Evolutionary conservation across 345 rosid species (phyloP).

Genomic region (Pistacia atlantica): DNA sequence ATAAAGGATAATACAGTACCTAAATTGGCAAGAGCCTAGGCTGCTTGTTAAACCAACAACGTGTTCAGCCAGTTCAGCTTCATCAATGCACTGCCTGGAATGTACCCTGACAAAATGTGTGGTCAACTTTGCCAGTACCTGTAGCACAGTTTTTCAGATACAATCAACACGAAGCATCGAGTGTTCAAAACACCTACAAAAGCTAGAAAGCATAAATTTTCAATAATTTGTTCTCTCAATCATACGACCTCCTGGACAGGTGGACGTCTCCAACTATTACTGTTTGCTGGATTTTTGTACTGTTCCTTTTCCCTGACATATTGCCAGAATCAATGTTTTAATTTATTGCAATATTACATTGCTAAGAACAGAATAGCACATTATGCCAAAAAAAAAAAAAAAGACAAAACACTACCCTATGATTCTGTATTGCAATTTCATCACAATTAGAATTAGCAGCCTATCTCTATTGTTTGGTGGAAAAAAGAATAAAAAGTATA

Average conservation of each 20-base stretch:
- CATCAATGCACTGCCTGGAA: constrained; percentile 85
- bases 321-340: constrained; percentile 18
- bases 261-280: constrained; percentile 64
- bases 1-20: constrained; percentile 37
- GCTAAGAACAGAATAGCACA: not conserved
- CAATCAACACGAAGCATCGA: constrained; percentile 12
- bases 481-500: not conserved
- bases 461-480: no score
- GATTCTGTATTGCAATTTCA: no score
- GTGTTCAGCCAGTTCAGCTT: constrained; percentile 95
- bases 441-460: no score
- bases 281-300: constrained; percentile 64
- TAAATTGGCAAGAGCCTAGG: constrained; percentile 84
- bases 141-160: constrained; percentile 24
- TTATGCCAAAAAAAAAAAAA: no score
- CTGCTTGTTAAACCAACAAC: constrained; percentile 79
- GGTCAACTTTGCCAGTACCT: constrained; percentile 76
- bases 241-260: constrained; percentile 82
- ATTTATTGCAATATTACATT: constrained; percentile 15
- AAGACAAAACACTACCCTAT: no score
- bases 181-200: not conserved
- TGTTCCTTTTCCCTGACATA: constrained; percentile 74
- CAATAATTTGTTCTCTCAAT: constrained; percentile 16
- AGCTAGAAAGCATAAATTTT: constrained; percentile 14
- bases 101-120: constrained; percentile 70